Conservation (phyloP, 495 filamentous ascomycete species). For the Recurvomyces mirabilis region DNA sequence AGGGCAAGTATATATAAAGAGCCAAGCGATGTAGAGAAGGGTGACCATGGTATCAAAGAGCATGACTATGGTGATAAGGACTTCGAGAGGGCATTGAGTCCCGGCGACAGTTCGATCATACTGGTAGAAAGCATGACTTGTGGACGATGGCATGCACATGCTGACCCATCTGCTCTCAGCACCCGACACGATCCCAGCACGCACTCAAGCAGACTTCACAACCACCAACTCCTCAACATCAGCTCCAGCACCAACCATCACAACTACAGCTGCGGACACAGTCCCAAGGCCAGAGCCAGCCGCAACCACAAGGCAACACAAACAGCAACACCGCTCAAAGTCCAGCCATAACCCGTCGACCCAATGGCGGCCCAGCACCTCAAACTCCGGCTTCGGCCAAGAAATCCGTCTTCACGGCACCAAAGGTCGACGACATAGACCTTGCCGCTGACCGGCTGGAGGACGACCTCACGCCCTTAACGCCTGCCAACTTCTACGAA, state of each 20-base stretch:
- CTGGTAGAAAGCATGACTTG: not conserved
- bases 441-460: slow-evolving; percentile 14
- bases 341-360: not conserved
- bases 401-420: slow-evolving; percentile 3
- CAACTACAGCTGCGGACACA: not conserved
- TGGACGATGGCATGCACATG: not conserved
- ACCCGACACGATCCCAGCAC: not conserved
- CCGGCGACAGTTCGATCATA: slow-evolving; percentile 2
- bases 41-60: slow-evolving; percentile 7
- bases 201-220: not conserved
- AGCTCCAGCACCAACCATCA: not conserved
- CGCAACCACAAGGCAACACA: not conserved
- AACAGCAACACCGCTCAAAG: not conserved
- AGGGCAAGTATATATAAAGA: slow-evolving; percentile 14
- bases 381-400: slow-evolving; percentile 2
- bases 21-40: not conserved
- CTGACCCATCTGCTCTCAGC: not conserved
- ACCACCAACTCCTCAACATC: not conserved
- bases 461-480: slow-evolving; percentile 7
- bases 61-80: slow-evolving; percentile 11
- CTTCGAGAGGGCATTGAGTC: slow-evolving; percentile 8
- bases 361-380: not conserved
- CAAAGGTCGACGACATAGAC: slow-evolving; percentile 10
- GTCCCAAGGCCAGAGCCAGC: slow-evolving; percentile 1
- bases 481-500: slow-evolving; percentile 13